Percentiles rank a stretch among this genome's conserved stretches.
Evolutionary conservation across 2,329 filamentous ascomycete genomes (phyloP).

Genomic region (Fusarium setosum): DNA sequence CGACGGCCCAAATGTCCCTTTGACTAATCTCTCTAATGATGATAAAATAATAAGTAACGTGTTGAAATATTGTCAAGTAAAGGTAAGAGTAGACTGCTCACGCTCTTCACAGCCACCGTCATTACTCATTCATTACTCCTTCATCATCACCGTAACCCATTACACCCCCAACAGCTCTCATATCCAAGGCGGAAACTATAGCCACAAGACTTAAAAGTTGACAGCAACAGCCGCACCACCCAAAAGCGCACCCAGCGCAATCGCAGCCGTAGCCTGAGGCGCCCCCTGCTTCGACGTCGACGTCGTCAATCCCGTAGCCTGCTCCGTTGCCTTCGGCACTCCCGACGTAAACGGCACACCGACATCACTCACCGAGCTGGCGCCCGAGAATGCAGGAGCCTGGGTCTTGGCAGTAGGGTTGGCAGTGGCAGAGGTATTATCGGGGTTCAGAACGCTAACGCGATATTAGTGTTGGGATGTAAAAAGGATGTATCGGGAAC

Average conservation of each 20-base stretch:
- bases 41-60: too few relatives aligned
- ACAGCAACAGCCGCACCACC: conserved; percentile 38
- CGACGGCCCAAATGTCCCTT: too few relatives aligned
- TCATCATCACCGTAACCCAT: neutral
- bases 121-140: neutral
- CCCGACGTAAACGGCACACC: conserved; percentile 66
- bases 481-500: conserved; percentile 27
- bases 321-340: conserved; percentile 43
- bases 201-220: conserved; percentile 19
- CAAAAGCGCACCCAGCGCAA: conserved; percentile 38
- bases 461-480: conserved; percentile 44
- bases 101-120: too few relatives aligned
- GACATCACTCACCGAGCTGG: conserved; percentile 56
- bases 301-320: conserved; percentile 30
- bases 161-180: neutral
- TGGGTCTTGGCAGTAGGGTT: conserved; percentile 51
- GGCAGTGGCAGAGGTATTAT: conserved; percentile 49
- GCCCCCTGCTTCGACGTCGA: conserved; percentile 31
- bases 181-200: neutral
- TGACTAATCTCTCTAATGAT: too few relatives aligned
- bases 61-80: too few relatives aligned
- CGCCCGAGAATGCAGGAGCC: conserved; percentile 63
- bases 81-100: too few relatives aligned
- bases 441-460: conserved; percentile 59
- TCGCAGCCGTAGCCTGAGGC: conserved; percentile 38